Evolutionary conservation across 1,139 yeast species (phyloP).

Genomic region (Debaryomycetaceae sp.): DNA sequence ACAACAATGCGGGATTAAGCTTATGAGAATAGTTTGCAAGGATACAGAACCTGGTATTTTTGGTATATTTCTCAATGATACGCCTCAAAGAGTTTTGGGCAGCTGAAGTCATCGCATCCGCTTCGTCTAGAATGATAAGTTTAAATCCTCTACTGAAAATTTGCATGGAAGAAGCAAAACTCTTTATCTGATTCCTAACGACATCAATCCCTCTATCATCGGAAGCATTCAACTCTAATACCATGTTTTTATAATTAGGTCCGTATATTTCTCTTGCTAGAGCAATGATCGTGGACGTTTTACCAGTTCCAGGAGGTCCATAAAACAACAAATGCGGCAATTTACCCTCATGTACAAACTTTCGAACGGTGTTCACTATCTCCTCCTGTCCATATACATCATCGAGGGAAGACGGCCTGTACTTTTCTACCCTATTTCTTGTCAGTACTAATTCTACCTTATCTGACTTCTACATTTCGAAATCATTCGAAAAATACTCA

Average conservation of each 20-base stretch:
- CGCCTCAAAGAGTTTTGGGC: constrained; percentile 93
- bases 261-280: constrained; percentile 92
- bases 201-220: constrained; percentile 88
- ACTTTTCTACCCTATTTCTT: constrained; percentile 78
- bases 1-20: constrained; percentile 87
- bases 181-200: constrained; percentile 79
- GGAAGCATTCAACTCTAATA: constrained; percentile 82
- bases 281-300: constrained; percentile 90
- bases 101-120: constrained; percentile 97
- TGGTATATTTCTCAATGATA: constrained; percentile 88
- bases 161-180: constrained; percentile 86
- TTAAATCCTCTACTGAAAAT: constrained; percentile 82
- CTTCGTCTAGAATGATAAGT: constrained; percentile 90
- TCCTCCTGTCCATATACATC: constrained; percentile 92
- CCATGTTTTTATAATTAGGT: constrained; percentile 78
- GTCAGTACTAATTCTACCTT: constrained; percentile 16
- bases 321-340: constrained; percentile 88
- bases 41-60: constrained; percentile 92
- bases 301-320: constrained; percentile 99
- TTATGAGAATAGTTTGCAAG: constrained; percentile 96
- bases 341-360: constrained; percentile 77
- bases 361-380: constrained; percentile 75
- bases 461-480: background rate
- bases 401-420: constrained; percentile 78
- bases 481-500: no score